Evolutionary conservation across 805 yeast genomes (phyloP).

Genomic region (Scheffersomyces amazonensis): DNA sequence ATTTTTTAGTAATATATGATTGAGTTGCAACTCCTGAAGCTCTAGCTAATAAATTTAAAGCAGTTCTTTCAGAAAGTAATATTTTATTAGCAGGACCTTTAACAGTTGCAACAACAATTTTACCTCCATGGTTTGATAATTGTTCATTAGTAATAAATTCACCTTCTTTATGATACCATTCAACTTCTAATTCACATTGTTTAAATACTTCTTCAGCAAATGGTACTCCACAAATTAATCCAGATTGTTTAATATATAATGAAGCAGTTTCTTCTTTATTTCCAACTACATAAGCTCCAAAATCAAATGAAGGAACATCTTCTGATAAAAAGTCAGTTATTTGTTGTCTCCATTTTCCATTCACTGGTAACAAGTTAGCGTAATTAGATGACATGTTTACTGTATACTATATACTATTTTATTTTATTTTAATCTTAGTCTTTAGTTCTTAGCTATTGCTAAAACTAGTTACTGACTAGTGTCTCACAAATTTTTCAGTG

Average conservation of each 20-base stretch:
- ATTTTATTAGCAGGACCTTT: constrained; percentile 77
- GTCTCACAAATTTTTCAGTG: too few relatives aligned
- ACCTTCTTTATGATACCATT: constrained; percentile 80
- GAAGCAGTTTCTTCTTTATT: constrained; percentile 66
- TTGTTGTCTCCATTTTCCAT: constrained; percentile 79
- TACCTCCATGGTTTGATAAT: constrained; percentile 49
- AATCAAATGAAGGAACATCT: constrained; percentile 91
- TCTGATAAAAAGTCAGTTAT: constrained; percentile 76
- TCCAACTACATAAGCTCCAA: constrained; percentile 96
- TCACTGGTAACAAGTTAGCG: constrained; percentile 64
- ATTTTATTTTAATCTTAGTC: too few relatives aligned
- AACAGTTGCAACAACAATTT: constrained; percentile 71
- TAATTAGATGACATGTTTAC: constrained; percentile 15
- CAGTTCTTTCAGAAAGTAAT: constrained; percentile 80
- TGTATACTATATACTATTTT: too few relatives aligned
- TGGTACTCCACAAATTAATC: constrained; percentile 82
- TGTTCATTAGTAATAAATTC: constrained; percentile 36
- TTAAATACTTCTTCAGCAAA: constrained; percentile 81
- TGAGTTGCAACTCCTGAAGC: constrained; percentile 86
- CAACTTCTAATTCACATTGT: constrained; percentile 68
- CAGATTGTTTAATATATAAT: constrained; percentile 75
- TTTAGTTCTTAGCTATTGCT: too few relatives aligned
- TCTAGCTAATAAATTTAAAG: constrained; percentile 78
- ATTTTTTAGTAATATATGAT: constrained; percentile 50
- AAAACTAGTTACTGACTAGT: too few relatives aligned